Evolutionary conservation across 1,284 basidiomycete genomes (phyloP).

Genomic region (Tylopilus orsonianus): DNA sequence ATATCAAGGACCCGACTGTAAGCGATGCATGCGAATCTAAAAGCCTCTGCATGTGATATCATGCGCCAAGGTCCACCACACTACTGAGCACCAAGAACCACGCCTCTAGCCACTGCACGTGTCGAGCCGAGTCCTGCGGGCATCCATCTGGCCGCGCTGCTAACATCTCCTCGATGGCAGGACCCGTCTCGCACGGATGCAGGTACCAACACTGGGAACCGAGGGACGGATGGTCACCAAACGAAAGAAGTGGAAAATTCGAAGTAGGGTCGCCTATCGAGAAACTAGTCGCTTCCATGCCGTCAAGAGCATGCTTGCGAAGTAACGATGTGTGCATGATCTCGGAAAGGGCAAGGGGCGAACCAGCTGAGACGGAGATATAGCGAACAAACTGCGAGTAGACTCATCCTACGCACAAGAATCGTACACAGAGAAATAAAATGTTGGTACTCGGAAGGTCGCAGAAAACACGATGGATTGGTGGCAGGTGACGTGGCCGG

Average conservation of each 20-base stretch:
- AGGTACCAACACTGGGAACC: conserved; percentile 77
- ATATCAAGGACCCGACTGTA: conserved; percentile 12
- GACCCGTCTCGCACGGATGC: conserved; percentile 76
- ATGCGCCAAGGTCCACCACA: conserved; percentile 50
- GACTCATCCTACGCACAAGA: conserved; percentile 52
- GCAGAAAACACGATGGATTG: conserved; percentile 73
- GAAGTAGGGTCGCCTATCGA: conserved; percentile 50
- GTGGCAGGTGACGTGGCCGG: conserved; percentile 40
- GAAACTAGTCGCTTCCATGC: conserved; percentile 48
- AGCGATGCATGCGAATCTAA: conserved; percentile 3
- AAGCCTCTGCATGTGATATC: conserved; percentile 2
- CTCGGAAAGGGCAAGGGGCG: conserved; percentile 54
- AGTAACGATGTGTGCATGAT: conserved; percentile 62
- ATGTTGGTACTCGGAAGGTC: conserved; percentile 73
- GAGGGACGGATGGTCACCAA: conserved; percentile 78
- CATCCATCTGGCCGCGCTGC: conserved; percentile 38
- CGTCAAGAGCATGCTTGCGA: conserved; percentile 45
- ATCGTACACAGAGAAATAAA: conserved; percentile 73
- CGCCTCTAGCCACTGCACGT: conserved; percentile 57
- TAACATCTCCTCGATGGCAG: conserved; percentile 65
- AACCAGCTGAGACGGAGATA: conserved; percentile 51
- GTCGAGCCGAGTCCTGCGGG: conserved; percentile 25
- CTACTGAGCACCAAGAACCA: conserved; percentile 75
- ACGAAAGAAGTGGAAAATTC: conserved; percentile 72
- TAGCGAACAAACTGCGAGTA: conserved; percentile 7